Evolutionary conservation across 2,329 filamentous ascomycete species (phyloP), one percentile per base, ranked within the genome.

Genomic region (Karstenula rhodostoma): DNA sequence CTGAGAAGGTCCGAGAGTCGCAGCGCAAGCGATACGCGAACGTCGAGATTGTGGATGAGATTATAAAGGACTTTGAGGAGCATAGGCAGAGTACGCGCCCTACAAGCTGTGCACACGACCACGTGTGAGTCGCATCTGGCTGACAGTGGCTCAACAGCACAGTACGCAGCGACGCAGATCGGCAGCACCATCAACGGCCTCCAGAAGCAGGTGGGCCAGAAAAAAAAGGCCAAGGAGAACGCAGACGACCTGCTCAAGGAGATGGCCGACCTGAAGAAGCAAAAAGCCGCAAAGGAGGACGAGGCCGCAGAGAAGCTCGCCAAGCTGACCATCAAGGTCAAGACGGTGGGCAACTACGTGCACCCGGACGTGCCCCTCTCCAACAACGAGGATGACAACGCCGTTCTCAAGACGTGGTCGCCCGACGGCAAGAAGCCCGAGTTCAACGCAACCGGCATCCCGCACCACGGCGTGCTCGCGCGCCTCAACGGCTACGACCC

Each of bases 401-500:
- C 82, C 44, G 79, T 93, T 33, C 83, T 92, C 69, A 87, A 89
- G 72, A 90, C 86, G 32, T 99, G 94, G 94, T 86, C 87, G 5
- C 94, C 94, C 0, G 89, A 93, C 67, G 89, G 89, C 56, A 85
- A 89, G 60, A 85, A 82, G 23, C 87, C 91, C 51, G 88, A 93
- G 80, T 92, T 93, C 84, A 94, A 94, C 84, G 87, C 88, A 70
- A 85, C 90, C 59, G 86, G 84, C 64, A 89, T 98, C 63, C 97
- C 94, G 54, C 95, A 99, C 79, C 95, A 99, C 79, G 94, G 98
- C 77, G 93, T 99, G 57, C 87, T 98, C 61, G 88, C 90, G 60
- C 87, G 93, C 69, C 82, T 98, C 64, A 93, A 95, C 70, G 94
- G 94, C 56, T 97, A 96, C 76, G 95, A 98, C 76, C 91, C 93